Conservation (phyloP, 768 basidiomycete species). For the Leccinum uliginosum region DNA sequence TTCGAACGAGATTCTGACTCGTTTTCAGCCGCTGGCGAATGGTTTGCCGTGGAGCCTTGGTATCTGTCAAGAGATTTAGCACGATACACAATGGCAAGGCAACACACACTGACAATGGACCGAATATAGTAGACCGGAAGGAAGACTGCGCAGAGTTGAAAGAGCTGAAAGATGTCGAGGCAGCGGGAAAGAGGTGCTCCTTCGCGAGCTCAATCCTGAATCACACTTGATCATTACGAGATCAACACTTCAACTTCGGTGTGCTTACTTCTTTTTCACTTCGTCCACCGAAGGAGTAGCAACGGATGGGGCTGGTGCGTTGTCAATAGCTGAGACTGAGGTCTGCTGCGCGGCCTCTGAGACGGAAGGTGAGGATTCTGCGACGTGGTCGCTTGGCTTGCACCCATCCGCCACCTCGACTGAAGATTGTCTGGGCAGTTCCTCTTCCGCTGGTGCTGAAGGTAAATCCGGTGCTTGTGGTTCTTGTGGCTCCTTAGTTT, state of each 20-base stretch:
- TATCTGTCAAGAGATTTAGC: conserved; percentile 19
- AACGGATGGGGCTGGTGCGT: conserved; percentile 7
- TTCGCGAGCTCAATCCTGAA: conserved; percentile 40
- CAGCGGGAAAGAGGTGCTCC: conserved; percentile 45
- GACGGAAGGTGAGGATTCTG: background rate
- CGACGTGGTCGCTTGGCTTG: conserved; percentile 1
- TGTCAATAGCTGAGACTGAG: conserved; percentile 2
- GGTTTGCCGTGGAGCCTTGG: conserved; percentile 16
- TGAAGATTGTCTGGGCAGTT: background rate
- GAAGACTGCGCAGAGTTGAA: conserved; percentile 30
- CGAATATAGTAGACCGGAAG: conserved; percentile 61
- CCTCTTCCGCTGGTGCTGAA: background rate
- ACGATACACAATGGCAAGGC: background rate
- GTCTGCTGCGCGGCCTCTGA: conserved; percentile 8
- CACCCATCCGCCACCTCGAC: background rate
- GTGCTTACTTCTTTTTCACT: conserved; percentile 23
- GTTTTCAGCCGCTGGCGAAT: background rate
- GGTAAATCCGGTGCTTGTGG: conserved; percentile 5
- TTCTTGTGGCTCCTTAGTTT: background rate
- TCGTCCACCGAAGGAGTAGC: conserved; percentile 14
- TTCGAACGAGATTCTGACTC: conserved; percentile 18
- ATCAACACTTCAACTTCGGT: background rate
- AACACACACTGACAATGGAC: conserved; percentile 48
- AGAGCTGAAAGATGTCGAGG: conserved; percentile 17
- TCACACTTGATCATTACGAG: conserved; percentile 4